These are phyloP conservation scores for Colletotrichum sansevieriae DNA, from an alignment of 2,329 filamentous ascomycete species.

Conservation along the genomic window DNA sequence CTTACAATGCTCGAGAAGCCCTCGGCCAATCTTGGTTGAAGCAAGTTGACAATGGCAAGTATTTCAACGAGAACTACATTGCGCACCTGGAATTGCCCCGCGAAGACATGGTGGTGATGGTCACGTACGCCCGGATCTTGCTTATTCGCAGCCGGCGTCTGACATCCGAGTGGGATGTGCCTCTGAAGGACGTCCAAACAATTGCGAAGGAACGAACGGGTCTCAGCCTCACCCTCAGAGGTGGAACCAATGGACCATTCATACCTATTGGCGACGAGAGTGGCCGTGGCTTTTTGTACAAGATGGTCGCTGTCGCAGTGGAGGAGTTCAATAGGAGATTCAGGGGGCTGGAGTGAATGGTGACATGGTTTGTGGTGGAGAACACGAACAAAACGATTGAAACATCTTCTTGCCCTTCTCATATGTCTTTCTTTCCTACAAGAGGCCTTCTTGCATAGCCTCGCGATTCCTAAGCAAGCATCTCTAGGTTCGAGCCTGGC, in stretches of 20 bases:
- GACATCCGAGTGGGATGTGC: slow-evolving; percentile 94
- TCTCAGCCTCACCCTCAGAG: slow-evolving; percentile 87
- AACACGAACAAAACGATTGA: background rate
- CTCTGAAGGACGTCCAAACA: slow-evolving; percentile 94
- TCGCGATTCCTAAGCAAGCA: slow-evolving; percentile 25
- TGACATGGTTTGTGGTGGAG: background rate
- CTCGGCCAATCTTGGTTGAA: slow-evolving; percentile 99
- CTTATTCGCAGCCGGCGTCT: slow-evolving; percentile 89
- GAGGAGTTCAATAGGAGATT: slow-evolving; percentile 77
- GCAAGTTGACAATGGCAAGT: slow-evolving; percentile 96
- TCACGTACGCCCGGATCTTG: slow-evolving; percentile 90
- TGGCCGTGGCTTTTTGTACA: slow-evolving; percentile 72
- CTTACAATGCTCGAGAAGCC: slow-evolving; percentile 94
- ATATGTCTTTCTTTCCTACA: background rate
- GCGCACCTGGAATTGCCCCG: slow-evolving; percentile 92
- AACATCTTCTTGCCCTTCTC: background rate
- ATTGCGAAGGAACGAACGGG: slow-evolving; percentile 97
- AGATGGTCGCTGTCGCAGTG: slow-evolving; percentile 74
- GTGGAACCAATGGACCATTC: slow-evolving; percentile 93
- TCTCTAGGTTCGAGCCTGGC: slow-evolving; percentile 1
- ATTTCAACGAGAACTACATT: slow-evolving; percentile 98
- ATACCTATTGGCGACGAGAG: slow-evolving; percentile 93
- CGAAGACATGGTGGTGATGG: slow-evolving; percentile 89
- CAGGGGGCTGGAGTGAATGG: slow-evolving; percentile 55
- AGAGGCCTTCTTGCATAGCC: slow-evolving; percentile 26